Base-by-base conservation (phyloP, 306 rosid species). In the Heteromeles arbutifolia region DNA sequence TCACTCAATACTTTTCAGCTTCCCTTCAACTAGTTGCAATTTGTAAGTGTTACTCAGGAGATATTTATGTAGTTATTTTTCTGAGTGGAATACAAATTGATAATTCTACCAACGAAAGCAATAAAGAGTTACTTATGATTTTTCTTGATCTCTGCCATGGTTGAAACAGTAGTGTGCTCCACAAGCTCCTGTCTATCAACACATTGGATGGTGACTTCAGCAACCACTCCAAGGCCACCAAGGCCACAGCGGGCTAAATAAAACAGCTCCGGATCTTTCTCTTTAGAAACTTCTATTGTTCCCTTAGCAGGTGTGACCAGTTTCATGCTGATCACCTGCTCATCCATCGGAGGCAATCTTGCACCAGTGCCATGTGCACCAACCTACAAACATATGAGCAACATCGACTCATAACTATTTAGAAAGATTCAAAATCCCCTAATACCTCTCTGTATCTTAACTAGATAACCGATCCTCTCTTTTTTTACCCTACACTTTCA, bases 341-440 rank as follows among this genome's bases (percentile, higher is more conserved):
- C 99, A 65, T 95, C 99, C 65, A 95, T 95, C 29, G 99, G 99
- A 82, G 97, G 99, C 87, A 95, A 76, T 77, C 86, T 89, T 56
- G 97, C 97, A 72, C 99, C 97, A 72, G 97, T 92, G 74, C 99
- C 99, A 79, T 92, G 99, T 66, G 97, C 99, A 85, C 99, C 99
- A 72, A 95, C 99, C 97, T 95, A 85, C 39, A 58, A 41, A n/a
- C 77, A 79, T n/a, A 75, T 3, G 37, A 77, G 37, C 11, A 76
- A 31, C 29, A 57, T 17, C 31, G 22, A 67, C 29, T 26, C 57
- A 17, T 39, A 75, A 41, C 69, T 8, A 64, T 3, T 3, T 22
- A 3, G 6, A 19, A 48, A 32, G 58, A 52, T 22, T 21, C 24
- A 61, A 32, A 34, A 29, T 59, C 11, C 19, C 54, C 3, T 31